Conservation (phyloP, 1,284 basidiomycete genomes). For the Malassezia slooffiae region DNA sequence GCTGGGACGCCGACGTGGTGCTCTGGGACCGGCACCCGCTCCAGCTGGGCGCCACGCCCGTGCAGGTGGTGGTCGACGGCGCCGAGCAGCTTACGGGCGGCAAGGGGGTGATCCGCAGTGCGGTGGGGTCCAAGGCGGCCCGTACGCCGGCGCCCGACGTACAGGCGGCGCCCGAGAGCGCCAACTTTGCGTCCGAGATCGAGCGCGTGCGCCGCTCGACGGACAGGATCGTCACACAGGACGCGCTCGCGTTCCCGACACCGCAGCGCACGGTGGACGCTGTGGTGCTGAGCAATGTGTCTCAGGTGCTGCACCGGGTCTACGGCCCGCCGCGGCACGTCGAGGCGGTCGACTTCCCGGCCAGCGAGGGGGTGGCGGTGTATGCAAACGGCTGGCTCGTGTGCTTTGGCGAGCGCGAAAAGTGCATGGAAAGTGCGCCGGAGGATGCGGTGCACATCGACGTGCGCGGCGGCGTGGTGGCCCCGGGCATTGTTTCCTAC, state of each 20-base stretch:
- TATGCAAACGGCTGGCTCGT: constrained; percentile 16
- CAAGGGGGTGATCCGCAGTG: no score
- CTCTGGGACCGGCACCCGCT: constrained; percentile 81
- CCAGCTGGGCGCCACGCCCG: constrained; percentile 51
- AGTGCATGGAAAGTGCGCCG: constrained; percentile 3
- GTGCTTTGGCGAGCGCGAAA: constrained; percentile 15
- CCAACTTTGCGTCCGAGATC: constrained; percentile 24
- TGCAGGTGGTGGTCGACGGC: constrained; percentile 56
- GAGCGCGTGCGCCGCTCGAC: constrained; percentile 17
- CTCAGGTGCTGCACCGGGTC: constrained; percentile 9
- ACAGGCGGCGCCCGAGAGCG: no score
- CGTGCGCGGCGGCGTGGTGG: constrained; percentile 16
- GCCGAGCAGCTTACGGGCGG: constrained; percentile 48
- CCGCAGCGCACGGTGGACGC: constrained; percentile 8
- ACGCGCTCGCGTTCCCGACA: constrained; percentile 26
- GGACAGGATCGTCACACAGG: constrained; percentile 20
- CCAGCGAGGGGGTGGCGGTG: constrained; percentile 14
- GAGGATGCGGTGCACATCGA: constrained; percentile 10
- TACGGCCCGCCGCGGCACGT: neutral
- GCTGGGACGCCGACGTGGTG: constrained; percentile 60
- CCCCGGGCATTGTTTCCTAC: constrained; percentile 20
- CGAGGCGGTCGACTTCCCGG: neutral
- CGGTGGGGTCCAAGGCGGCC: no score
- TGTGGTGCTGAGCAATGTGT: constrained; percentile 25
- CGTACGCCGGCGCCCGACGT: no score